A percentile compares a stretch with the other conserved stretches of the same genome.
Conservation (phyloP, 2,329 filamentous ascomycete genomes). For the Stemphylium lycopersici region DNA sequence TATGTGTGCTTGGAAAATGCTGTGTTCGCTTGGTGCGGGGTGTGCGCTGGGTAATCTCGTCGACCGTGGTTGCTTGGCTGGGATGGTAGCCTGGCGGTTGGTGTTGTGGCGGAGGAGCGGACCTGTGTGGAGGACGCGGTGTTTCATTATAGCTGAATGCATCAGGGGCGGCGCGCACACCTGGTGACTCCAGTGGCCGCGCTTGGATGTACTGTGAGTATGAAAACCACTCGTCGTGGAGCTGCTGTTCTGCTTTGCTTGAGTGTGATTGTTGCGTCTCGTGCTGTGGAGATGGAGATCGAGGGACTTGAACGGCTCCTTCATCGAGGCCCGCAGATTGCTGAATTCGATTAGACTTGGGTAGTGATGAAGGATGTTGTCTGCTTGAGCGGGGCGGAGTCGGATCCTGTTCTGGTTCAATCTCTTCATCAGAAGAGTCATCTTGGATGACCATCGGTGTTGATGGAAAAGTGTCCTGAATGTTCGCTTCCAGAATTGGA, state of each 20-base stretch:
- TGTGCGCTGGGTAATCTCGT: conserved; percentile 33
- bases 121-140: conserved; percentile 12
- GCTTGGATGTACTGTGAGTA: conserved; percentile 41
- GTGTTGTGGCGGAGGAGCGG: not conserved
- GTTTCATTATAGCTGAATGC: conserved; percentile 37
- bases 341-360: conserved; percentile 8
- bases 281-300: conserved; percentile 26
- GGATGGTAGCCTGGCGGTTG: conserved; percentile 14
- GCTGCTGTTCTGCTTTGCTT: conserved; percentile 42
- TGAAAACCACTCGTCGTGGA: conserved; percentile 38
- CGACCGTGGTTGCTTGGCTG: conserved; percentile 46
- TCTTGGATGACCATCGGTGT: conserved; percentile 35
- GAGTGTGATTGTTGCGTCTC: conserved; percentile 38
- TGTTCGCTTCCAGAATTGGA: conserved; percentile 8
- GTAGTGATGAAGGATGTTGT: not conserved
- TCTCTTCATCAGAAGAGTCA: conserved; percentile 27
- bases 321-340: conserved; percentile 26
- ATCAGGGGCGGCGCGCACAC: conserved; percentile 36
- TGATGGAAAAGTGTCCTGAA: conserved; percentile 28
- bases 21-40: conserved; percentile 25
- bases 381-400: conserved; percentile 11
- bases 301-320: conserved; percentile 29
- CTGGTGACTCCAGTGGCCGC: conserved; percentile 28
- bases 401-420: not conserved
- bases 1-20: conserved; percentile 19